Percentiles rank a stretch among this genome's conserved stretches.
phyloP scores from a whole-genome alignment of 2,329 filamentous ascomycete species.

The Fusarium tricinctum region DNA sequence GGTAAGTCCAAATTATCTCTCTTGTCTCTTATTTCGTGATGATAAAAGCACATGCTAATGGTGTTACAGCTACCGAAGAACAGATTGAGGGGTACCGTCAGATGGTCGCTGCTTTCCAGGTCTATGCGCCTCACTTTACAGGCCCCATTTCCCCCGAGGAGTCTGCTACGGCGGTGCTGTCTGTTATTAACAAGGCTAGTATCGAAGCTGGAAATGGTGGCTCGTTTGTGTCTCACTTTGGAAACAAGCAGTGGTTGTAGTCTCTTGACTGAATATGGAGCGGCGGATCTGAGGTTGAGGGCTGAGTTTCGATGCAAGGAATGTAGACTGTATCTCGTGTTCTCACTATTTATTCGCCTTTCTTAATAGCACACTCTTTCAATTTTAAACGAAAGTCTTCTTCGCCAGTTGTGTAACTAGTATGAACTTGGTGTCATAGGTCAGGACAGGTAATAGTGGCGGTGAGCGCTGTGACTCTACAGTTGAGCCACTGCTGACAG shows the following conservation, averaged over 20 bases:
- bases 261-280: too few species aligned
- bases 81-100: constrained; percentile 41
- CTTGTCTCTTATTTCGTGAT: accelerated
- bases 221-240: constrained; percentile 66
- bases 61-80: constrained; percentile 43
- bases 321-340: too few species aligned
- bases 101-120: constrained; percentile 51
- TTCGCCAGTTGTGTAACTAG: too few species aligned
- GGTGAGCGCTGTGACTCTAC: too few species aligned
- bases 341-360: too few species aligned
- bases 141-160: constrained; percentile 53
- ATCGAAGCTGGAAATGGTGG: constrained; percentile 64
- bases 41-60: not conserved
- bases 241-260: constrained; percentile 67
- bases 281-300: too few species aligned
- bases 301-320: too few species aligned
- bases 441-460: too few species aligned
- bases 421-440: too few species aligned
- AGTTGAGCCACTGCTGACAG: too few species aligned
- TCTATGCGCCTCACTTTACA: constrained; percentile 58
- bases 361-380: too few species aligned
- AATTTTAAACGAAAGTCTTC: too few species aligned
- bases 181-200: constrained; percentile 50
- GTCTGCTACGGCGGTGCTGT: constrained; percentile 53
- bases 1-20: constrained; percentile 29